A percentile compares a stretch with the other conserved stretches of the same genome.
These are phyloP conservation scores for Linnemannia elongata DNA, from an alignment of 192 early-diverging fungal genomes.

Conservation along the genomic window DNA sequence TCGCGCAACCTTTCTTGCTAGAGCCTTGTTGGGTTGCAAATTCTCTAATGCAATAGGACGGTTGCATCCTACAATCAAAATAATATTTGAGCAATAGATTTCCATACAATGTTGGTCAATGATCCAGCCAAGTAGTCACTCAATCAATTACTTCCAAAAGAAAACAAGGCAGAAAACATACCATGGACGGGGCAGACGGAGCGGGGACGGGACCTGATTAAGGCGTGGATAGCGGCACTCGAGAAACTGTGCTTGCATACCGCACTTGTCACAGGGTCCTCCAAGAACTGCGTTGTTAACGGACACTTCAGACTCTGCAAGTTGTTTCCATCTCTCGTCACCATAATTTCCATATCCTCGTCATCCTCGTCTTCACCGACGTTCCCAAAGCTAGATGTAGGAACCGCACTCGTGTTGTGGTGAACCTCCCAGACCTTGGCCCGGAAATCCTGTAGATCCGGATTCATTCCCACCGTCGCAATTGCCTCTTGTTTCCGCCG, in stretches of 20 bases:
- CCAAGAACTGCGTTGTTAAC: constrained; percentile 63
- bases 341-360: constrained; percentile 45
- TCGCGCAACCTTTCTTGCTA: constrained; percentile 64
- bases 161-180: neutral
- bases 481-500: constrained; percentile 27
- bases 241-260: constrained; percentile 68
- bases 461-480: constrained; percentile 26
- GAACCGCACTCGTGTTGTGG: constrained; percentile 27
- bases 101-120: neutral
- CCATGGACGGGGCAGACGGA: constrained; percentile 40
- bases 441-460: constrained; percentile 29
- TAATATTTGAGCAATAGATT: neutral
- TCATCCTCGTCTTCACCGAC: constrained; percentile 39
- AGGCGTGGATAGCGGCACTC: constrained; percentile 51
- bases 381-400: neutral
- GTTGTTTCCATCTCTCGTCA: constrained; percentile 17
- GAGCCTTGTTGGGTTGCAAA: constrained; percentile 56
- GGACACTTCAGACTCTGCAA: constrained; percentile 60
- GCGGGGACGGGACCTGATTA: constrained; percentile 18
- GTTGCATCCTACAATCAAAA: constrained; percentile 53
- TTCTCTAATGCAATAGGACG: constrained; percentile 36
- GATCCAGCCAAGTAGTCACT: neutral
- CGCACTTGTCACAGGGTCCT: constrained; percentile 68
- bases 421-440: constrained; percentile 51
- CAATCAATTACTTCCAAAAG: neutral